Base-by-base conservation (phyloP, 495 filamentous ascomycete genomes). In the Penicillium lividum region DNA sequence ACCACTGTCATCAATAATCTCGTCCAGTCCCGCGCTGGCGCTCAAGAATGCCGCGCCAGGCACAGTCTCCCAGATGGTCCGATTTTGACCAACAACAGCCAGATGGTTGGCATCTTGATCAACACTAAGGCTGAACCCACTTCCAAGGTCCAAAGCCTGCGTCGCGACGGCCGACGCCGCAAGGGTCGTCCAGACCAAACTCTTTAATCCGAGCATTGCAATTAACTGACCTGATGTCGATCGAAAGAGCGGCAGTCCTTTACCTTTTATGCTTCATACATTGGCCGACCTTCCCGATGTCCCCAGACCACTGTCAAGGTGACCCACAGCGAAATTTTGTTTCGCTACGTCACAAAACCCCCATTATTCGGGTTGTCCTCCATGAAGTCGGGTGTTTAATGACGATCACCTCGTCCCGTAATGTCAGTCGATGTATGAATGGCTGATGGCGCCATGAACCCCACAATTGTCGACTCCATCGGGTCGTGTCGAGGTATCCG, bases 31-130 rank as follows among this genome's bases (percentile, higher is more conserved):
- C 15, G 63, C 54, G 16, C 63, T 66, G 1, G 66, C 63, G 47
- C 66, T 63, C 25, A 68, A 60, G 45, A 68, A 66, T 4, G 54
- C 15, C 22, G 60, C 27, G 2, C 53, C 45, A 28, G 66, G 45
- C 1, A 61, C 30, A 15, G 66, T 66, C 28, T 68, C 63, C 66
- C 63, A 68, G n/a, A 68, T 63, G 7, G 56, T 47, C 15, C 25
- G 29, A n/a, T 50, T 54, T 4, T 33, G 25, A 31, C 53, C 59
- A 16, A 54, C 28, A 8, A 68, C 34, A 5, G 53, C 49, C 22
- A 66, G 50, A 11, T 56, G 56, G 28, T 66, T 68, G 27, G 49
- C 38, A n/a, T 31, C 46, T 9, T 55, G 34, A 31, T 63, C 48
- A 3, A 66, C 59, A 6, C 52, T 22, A 25, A 68, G 48, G 3